Percentiles rank a stretch among this genome's conserved stretches.
Conservation (phyloP, 2,329 filamentous ascomycete genomes). For the Monilinia vaccinii-corymbosi region DNA sequence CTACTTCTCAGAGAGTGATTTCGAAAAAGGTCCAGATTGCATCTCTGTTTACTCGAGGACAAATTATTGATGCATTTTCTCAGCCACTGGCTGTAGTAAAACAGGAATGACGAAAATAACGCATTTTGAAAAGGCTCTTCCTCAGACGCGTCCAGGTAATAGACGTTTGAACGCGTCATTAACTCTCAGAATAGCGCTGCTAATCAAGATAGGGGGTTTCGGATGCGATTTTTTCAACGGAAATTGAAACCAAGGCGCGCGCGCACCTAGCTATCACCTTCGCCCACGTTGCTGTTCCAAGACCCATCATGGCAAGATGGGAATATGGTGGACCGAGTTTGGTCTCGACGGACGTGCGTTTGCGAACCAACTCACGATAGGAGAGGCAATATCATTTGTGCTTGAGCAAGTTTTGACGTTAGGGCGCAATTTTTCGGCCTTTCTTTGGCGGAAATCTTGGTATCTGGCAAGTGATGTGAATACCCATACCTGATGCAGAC, state of each 20-base stretch:
- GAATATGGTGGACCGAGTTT: not conserved
- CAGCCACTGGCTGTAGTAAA: not conserved
- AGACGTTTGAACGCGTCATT: not conserved
- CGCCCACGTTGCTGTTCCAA: too few relatives aligned
- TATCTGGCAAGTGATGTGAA: not conserved
- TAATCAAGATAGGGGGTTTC: not conserved
- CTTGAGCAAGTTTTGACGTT: too few relatives aligned
- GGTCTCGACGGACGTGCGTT: not conserved
- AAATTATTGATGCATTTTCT: too few relatives aligned
- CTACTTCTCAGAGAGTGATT: too few relatives aligned
- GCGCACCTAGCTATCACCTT: not conserved
- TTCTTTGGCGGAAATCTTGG: not conserved
- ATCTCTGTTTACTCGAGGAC: too few relatives aligned
- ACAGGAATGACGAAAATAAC: not conserved
- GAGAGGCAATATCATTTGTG: not conserved
- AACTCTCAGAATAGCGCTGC: too few relatives aligned
- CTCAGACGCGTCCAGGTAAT: not conserved
- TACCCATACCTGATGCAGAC: not conserved
- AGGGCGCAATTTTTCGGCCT: too few relatives aligned
- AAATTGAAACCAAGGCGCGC: not conserved
- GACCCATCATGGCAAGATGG: not conserved
- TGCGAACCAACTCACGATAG: not conserved
- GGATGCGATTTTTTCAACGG: not conserved
- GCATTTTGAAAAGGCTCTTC: not conserved
- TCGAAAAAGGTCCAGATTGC: too few relatives aligned